Conservation (phyloP, 768 basidiomycete species). For the Filobasidium floriforme region DNA sequence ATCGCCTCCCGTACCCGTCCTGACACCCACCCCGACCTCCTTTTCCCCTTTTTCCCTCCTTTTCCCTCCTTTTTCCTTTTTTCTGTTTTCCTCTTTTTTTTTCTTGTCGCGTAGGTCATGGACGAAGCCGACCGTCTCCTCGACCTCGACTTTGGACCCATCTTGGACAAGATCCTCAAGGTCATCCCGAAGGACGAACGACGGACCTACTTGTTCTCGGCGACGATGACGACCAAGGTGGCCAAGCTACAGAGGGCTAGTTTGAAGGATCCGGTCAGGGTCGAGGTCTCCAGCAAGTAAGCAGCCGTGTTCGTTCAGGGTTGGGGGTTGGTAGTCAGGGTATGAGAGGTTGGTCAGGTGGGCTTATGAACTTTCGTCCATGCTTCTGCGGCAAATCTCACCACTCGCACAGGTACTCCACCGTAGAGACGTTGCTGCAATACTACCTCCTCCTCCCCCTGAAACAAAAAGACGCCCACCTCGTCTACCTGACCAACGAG, state of each 20-base stretch:
- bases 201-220: constrained; percentile 92
- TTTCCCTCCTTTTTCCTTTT: not conserved
- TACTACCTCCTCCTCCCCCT: constrained; percentile 91
- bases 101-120: constrained; percentile 58
- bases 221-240: constrained; percentile 98
- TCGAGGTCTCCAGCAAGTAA: constrained; percentile 89
- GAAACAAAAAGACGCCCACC: constrained; percentile 81
- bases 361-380: not conserved
- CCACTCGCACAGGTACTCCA: constrained; percentile 84
- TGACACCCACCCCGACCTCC: not conserved
- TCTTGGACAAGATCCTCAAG: constrained; percentile 93
- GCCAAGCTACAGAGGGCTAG: constrained; percentile 92
- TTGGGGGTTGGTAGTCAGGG: not conserved
- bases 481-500: constrained; percentile 80
- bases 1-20: not conserved
- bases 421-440: constrained; percentile 87
- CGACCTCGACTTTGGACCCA: constrained; percentile 92
- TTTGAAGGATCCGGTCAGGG: constrained; percentile 80
- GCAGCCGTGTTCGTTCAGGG: constrained; percentile 30
- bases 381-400: too few relatives aligned
- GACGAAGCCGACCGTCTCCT: constrained; percentile 93
- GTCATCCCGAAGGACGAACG: constrained; percentile 79
- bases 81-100: not conserved
- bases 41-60: not conserved
- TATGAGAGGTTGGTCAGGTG: not conserved